A percentile compares a stretch with the other conserved stretches of the same genome.
These are phyloP conservation scores for Blastobotrys capitulatus DNA, from an alignment of 1,139 yeast genomes.

Conservation along the genomic window DNA sequence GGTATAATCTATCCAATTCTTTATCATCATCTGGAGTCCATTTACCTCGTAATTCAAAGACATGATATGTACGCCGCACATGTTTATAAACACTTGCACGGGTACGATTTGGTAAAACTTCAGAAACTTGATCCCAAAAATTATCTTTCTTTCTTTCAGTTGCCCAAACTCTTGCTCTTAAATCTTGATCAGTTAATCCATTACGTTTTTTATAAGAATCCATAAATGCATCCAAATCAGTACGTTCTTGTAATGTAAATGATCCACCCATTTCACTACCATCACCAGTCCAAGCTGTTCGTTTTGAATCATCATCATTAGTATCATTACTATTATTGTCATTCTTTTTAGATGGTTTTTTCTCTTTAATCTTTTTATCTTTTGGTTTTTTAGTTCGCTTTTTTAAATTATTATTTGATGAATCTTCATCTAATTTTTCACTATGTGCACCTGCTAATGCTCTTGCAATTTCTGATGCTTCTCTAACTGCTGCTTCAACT, in stretches of 20 bases:
- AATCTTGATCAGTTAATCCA: conserved; percentile 56
- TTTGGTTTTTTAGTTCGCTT: not conserved
- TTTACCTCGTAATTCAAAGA: conserved; percentile 78
- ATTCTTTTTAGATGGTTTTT: not conserved
- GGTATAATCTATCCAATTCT: conserved; percentile 54
- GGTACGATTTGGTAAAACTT: conserved; percentile 75
- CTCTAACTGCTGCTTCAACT: conserved; percentile 26
- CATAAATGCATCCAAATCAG: conserved; percentile 67
- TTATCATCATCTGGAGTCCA: conserved; percentile 83
- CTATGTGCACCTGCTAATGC: conserved; percentile 13
- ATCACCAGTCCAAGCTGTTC: conserved; percentile 25
- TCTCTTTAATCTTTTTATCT: not conserved
- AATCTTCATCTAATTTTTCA: not conserved
- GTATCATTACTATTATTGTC: no score
- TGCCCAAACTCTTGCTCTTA: conserved; percentile 84
- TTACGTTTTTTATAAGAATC: conserved; percentile 59
- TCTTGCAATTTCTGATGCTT: conserved; percentile 27
- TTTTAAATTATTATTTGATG: not conserved
- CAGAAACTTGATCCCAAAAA: conserved; percentile 79
- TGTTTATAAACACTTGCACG: conserved; percentile 89
- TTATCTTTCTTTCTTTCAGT: conserved; percentile 77
- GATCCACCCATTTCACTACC: conserved; percentile 38
- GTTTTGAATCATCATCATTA: not conserved
- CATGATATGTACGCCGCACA: conserved; percentile 82
- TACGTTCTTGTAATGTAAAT: conserved; percentile 60